Evolutionary conservation across 495 filamentous ascomycete genomes (phyloP).

Genomic region (Articulospora tetracladia): DNA sequence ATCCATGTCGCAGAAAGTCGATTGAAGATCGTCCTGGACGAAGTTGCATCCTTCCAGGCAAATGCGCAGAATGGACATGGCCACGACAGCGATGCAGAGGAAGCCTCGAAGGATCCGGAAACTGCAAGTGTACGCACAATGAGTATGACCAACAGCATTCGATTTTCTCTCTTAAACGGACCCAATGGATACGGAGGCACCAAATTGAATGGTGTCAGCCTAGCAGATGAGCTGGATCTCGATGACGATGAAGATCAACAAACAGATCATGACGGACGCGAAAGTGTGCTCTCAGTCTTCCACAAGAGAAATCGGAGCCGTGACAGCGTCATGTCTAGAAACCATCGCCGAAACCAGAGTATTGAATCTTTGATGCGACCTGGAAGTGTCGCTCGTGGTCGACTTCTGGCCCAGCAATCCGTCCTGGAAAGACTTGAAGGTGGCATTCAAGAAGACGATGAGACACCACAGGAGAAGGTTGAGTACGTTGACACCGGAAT

Average conservation of each 20-base stretch:
- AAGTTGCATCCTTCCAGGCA: constrained; percentile 73
- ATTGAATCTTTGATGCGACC: constrained; percentile 46
- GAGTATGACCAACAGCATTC: constrained; percentile 69
- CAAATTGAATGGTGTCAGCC: constrained; percentile 63
- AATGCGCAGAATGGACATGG: constrained; percentile 39
- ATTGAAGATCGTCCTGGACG: constrained; percentile 76
- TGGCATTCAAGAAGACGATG: constrained; percentile 44
- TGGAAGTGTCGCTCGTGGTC: constrained; percentile 43
- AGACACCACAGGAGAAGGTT: constrained; percentile 19
- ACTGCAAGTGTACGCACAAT: constrained; percentile 71
- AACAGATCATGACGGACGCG: constrained; percentile 48
- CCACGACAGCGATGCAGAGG: constrained; percentile 50
- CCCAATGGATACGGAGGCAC: constrained; percentile 41
- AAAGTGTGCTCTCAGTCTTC: constrained; percentile 43
- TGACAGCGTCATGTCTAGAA: constrained; percentile 39
- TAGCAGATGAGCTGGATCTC: constrained; percentile 88
- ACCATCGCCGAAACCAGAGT: constrained; percentile 43
- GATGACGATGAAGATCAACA: constrained; percentile 65
- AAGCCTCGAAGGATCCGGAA: constrained; percentile 46
- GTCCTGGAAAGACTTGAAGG: constrained; percentile 46
- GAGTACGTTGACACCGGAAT: constrained; percentile 70
- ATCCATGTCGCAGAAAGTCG: constrained; percentile 84
- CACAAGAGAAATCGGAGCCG: constrained; percentile 38
- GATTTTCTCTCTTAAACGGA: constrained; percentile 61
- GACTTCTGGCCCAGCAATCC: constrained; percentile 40